Conservation (phyloP, 768 basidiomycete genomes). For the Hericium coralloides region DNA sequence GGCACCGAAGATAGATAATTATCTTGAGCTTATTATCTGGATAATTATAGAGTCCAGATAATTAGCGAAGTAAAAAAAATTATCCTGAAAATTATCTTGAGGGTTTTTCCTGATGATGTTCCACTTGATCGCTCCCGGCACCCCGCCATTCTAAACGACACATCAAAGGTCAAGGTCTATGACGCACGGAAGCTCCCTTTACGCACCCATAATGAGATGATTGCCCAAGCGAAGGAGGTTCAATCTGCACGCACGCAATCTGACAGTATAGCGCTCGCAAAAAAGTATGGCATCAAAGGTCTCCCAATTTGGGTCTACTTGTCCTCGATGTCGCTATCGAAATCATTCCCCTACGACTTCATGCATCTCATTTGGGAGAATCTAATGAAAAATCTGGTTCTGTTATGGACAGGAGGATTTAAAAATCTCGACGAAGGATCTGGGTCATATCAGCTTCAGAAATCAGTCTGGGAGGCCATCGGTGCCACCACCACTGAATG, state of each 20-base stretch:
- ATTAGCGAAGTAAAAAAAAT: too few species aligned
- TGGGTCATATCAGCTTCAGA: constrained; percentile 21
- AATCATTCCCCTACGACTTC: constrained; percentile 37
- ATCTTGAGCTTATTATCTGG: too few species aligned
- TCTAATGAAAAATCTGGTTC: constrained; percentile 30
- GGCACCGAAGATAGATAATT: too few species aligned
- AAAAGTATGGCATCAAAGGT: constrained; percentile 26
- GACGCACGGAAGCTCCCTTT: constrained; percentile 27
- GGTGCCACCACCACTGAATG: constrained; percentile 23
- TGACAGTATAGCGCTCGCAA: constrained; percentile 17
- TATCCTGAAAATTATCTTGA: too few species aligned
- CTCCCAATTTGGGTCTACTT: constrained; percentile 24
- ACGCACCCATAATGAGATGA: constrained; percentile 22
- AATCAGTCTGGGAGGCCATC: constrained; percentile 33
- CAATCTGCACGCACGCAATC: constrained; percentile 16
- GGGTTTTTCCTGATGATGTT: too few species aligned
- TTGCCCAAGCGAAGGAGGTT: constrained; percentile 18
- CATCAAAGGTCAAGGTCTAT: constrained; percentile 3
- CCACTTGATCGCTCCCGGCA: not conserved
- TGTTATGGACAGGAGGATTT: constrained; percentile 31
- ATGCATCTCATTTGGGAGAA: constrained; percentile 44
- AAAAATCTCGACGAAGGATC: constrained; percentile 27
- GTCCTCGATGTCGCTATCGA: constrained; percentile 26
- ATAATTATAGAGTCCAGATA: too few species aligned
- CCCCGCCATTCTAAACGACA: not conserved